These are phyloP conservation scores for Auricularia heimuer DNA, from an alignment of 768 basidiomycete genomes.

Conservation along the genomic window DNA sequence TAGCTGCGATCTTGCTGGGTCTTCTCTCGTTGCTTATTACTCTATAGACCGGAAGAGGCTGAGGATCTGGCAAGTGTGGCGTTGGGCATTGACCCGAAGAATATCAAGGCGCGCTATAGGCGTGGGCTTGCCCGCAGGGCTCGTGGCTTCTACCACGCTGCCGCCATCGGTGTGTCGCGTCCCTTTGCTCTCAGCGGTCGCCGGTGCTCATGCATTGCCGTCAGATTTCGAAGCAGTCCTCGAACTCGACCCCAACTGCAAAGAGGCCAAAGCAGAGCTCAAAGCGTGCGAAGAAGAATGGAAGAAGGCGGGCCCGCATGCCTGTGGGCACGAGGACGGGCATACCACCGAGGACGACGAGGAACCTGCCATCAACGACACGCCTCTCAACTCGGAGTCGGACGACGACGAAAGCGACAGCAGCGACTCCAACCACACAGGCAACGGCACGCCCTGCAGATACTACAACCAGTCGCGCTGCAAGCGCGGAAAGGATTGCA, in stretches of 20 bases:
- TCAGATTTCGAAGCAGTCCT: neutral
- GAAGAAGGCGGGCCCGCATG: no score
- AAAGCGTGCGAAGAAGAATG: no score
- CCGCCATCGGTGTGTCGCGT: neutral
- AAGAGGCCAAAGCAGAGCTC: neutral
- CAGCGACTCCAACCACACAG: constrained; percentile 1
- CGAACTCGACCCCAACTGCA: neutral
- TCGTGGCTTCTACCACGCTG: neutral
- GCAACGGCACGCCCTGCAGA: constrained; percentile 6
- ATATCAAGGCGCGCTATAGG: neutral
- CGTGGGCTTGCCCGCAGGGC: neutral
- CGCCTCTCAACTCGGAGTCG: no score
- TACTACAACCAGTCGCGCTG: constrained; percentile 8
- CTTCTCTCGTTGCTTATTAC: neutral
- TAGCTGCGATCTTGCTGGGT: neutral
- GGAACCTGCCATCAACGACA: no score
- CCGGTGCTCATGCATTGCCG: neutral
- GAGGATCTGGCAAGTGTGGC: neutral
- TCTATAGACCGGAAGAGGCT: neutral
- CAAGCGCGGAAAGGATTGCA: neutral
- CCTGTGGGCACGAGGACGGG: no score
- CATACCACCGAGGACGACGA: no score
- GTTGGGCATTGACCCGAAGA: neutral
- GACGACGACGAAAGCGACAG: neutral
- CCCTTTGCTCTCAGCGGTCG: neutral